These are phyloP conservation scores for Decorospora gaudefroyi DNA, from an alignment of 2,329 filamentous ascomycete species.

Conservation along the genomic window DNA sequence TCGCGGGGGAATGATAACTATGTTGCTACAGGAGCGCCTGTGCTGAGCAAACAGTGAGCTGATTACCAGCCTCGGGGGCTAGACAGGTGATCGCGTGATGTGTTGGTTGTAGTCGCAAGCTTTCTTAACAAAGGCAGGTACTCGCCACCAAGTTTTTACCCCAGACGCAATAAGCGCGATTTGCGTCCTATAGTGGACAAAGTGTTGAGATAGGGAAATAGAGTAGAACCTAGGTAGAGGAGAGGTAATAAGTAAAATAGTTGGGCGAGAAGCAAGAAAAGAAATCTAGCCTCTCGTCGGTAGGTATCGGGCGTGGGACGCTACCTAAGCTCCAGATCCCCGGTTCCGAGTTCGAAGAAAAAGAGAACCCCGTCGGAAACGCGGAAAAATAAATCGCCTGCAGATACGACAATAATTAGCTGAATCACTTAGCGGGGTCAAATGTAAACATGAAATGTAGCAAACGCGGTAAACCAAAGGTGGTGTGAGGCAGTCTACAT, in stretches of 20 bases:
- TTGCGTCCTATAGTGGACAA: background rate
- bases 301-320: constrained; percentile 16
- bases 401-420: constrained; percentile 1
- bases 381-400: constrained; percentile 6
- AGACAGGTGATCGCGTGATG: constrained; percentile 12
- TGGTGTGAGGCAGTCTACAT: constrained; percentile 7
- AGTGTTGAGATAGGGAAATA: background rate
- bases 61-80: background rate
- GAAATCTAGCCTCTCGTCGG: constrained; percentile 19
- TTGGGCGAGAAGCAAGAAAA: no score
- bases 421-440: constrained; percentile 1
- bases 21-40: background rate
- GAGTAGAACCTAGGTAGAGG: no score
- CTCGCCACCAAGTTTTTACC: constrained; percentile 11
- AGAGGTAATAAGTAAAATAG: no score
- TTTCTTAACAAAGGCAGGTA: constrained; percentile 1
- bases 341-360: constrained; percentile 7
- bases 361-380: constrained; percentile 11
- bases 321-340: constrained; percentile 10
- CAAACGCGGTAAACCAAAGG: background rate
- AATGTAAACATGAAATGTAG: constrained; percentile 6
- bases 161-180: background rate
- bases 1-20: no score
- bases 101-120: constrained; percentile 4
- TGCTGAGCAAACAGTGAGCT: background rate